Evolutionary conservation across 148 eudicot species (phyloP), one percentile per base, ranked within the genome.

Genomic region (Vaccinium vitisidaea): DNA sequence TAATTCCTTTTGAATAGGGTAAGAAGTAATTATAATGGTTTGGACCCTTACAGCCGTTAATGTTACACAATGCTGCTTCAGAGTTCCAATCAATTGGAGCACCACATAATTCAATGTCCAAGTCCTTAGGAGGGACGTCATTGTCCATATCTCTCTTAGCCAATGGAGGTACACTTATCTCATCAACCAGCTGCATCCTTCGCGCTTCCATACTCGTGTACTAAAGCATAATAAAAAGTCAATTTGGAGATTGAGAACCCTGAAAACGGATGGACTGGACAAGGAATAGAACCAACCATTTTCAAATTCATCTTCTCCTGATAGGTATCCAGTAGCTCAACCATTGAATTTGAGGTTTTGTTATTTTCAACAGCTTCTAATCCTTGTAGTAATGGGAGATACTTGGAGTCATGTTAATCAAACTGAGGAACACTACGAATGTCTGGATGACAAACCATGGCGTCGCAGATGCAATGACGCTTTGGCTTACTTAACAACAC

Each of bases 241-340:
- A 81, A 27, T 55, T 46, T 82, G 75, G 48, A 36, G 43, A 67
- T 15, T 32, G 15, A 5, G 15, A 76, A 75, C 14, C 10, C 36
- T 54, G 81, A 84, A 74, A 52, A 75, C 48, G 67, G 61, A 69
- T 49, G 54, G 73, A 59, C 36, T 43, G 7, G 80, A 9, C 11
- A 13, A 70, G 52, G 59, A 82, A 82, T 75, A 90, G 70, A 80
- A 25, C 77, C 63, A 80, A 93, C 98, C 92, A 50, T 83, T 84
- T 87, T 85, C 8, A 80, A 56, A 70, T 87, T 89, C 63, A 82
- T 87, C 58, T 84, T 88, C 61, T 88, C 92, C 83, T 85, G 90
- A 53, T 91, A 90, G 84, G 87, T 85, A 75, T 91, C 92, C 30
- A 92, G 88, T 84, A 92, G 91, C 83, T 92, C 96, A 82, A 89